Evolutionary conservation across 2,329 filamentous ascomycete genomes (phyloP).

Genomic region (Didymella keratinophila): DNA sequence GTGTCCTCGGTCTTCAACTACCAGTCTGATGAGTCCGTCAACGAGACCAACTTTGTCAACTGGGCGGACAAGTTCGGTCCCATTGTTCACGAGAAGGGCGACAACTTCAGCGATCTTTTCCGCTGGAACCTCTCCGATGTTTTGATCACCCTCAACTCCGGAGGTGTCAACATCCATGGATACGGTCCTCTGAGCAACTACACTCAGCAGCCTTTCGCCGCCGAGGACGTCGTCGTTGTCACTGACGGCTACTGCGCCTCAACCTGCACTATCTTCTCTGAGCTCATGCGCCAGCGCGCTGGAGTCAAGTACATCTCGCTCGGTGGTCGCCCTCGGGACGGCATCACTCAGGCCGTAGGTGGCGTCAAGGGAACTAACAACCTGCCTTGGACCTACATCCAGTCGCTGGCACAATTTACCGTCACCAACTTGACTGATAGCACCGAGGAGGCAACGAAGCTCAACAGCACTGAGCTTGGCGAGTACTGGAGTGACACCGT

Average conservation of each 20-base stretch:
- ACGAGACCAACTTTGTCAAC: slow-evolving; percentile 58
- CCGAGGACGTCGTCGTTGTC: slow-evolving; percentile 66
- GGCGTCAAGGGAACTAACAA: slow-evolving; percentile 67
- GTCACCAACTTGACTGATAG: slow-evolving; percentile 34
- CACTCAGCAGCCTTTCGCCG: slow-evolving; percentile 59
- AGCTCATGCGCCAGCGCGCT: slow-evolving; percentile 61
- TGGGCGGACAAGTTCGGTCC: slow-evolving; percentile 59
- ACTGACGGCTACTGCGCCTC: slow-evolving; percentile 64
- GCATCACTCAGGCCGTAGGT: slow-evolving; percentile 64
- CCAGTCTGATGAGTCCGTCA: slow-evolving; percentile 56
- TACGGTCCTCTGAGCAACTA: slow-evolving; percentile 55
- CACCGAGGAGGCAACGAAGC: slow-evolving; percentile 35
- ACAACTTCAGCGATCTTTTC: slow-evolving; percentile 65
- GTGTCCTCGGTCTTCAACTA: slow-evolving; percentile 58
- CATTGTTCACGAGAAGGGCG: slow-evolving; percentile 51
- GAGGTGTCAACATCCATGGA: slow-evolving; percentile 47
- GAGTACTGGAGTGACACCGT: slow-evolving; percentile 43
- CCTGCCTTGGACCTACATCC: slow-evolving; percentile 43
- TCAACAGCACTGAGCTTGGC: slow-evolving; percentile 43
- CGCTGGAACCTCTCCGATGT: slow-evolving; percentile 59
- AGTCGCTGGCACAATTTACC: slow-evolving; percentile 34
- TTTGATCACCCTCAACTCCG: slow-evolving; percentile 48
- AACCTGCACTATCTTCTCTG: slow-evolving; percentile 66
- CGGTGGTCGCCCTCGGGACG: slow-evolving; percentile 65
- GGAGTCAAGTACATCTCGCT: slow-evolving; percentile 65